Percentiles rank a stretch among this genome's conserved stretches.
Conservation (phyloP, 768 basidiomycete species). For the Clitopilus hobsonii region DNA sequence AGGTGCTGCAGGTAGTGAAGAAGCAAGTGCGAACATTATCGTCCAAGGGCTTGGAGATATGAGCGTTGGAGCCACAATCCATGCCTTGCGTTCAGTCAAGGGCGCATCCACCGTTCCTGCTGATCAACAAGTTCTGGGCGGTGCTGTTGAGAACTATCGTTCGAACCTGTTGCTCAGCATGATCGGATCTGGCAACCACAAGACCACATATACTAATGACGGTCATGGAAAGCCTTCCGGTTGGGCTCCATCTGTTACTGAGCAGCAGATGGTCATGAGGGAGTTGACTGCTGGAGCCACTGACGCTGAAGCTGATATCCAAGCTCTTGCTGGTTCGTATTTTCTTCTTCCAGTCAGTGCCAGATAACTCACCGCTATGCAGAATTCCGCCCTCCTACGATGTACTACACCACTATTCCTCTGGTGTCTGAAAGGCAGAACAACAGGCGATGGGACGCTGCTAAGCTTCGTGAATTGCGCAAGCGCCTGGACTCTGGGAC, state of each 20-base stretch:
- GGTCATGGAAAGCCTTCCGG: slow-evolving; percentile 56
- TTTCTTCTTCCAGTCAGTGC: slow-evolving; percentile 5
- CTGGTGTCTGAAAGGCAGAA: slow-evolving; percentile 79
- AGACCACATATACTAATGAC: slow-evolving; percentile 48
- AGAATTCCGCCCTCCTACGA: slow-evolving; percentile 91
- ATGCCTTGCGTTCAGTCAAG: slow-evolving; percentile 81
- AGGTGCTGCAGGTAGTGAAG: slow-evolving; percentile 53
- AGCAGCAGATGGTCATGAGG: slow-evolving; percentile 96
- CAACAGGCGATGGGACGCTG: slow-evolving; percentile 89
- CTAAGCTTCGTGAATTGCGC: slow-evolving; percentile 88
- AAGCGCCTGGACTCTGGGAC: slow-evolving; percentile 91
- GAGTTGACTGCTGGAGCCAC: slow-evolving; percentile 75
- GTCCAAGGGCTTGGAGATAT: slow-evolving; percentile 83
- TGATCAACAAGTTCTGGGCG: slow-evolving; percentile 90
- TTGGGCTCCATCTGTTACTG: slow-evolving; percentile 76
- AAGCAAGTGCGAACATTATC: slow-evolving; percentile 50
- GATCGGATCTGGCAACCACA: slow-evolving; percentile 74
- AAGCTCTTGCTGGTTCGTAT: slow-evolving; percentile 78
- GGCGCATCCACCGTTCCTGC: slow-evolving; percentile 91
- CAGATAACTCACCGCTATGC: slow-evolving; percentile 5
- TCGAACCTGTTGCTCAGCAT: slow-evolving; percentile 87
- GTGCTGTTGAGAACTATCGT: slow-evolving; percentile 91
- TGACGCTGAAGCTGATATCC: slow-evolving; percentile 83
- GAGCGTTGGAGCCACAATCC: slow-evolving; percentile 84
- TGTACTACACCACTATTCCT: slow-evolving; percentile 97